Conservation (phyloP, 106 monocot species). For the Acorus calamus region DNA sequence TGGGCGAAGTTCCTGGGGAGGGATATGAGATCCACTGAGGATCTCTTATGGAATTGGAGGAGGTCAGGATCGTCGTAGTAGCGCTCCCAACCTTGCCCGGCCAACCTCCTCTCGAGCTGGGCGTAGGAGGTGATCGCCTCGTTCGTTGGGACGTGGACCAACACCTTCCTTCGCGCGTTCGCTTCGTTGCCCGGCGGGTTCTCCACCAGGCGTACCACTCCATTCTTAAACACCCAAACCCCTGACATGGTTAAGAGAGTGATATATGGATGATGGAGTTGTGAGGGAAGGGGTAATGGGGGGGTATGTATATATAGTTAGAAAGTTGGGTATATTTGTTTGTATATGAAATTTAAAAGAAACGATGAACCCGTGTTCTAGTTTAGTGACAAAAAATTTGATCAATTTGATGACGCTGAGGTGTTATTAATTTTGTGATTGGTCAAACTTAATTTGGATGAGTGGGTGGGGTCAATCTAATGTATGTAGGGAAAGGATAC, state of each 20-base stretch:
- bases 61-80: conserved; percentile 44
- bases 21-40: conserved; percentile 51
- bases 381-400: no score
- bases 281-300: no score
- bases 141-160: conserved; percentile 38
- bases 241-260: conserved; percentile 1
- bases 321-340: no score
- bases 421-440: no score
- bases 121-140: conserved; percentile 36
- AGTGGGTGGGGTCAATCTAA: no score
- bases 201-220: conserved; percentile 3
- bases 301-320: no score
- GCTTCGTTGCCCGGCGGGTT: neutral
- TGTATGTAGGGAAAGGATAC: no score
- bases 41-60: conserved; percentile 56
- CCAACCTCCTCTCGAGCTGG: conserved; percentile 39
- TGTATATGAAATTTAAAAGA: no score
- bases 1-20: conserved; percentile 47
- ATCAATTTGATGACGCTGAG: no score
- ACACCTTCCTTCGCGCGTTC: neutral
- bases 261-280: no score
- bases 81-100: conserved; percentile 39
- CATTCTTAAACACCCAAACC: conserved; percentile 3
- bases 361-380: no score
- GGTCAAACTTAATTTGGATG: no score